Conservation (phyloP, 805 yeast species). For the Candida corydali region DNA sequence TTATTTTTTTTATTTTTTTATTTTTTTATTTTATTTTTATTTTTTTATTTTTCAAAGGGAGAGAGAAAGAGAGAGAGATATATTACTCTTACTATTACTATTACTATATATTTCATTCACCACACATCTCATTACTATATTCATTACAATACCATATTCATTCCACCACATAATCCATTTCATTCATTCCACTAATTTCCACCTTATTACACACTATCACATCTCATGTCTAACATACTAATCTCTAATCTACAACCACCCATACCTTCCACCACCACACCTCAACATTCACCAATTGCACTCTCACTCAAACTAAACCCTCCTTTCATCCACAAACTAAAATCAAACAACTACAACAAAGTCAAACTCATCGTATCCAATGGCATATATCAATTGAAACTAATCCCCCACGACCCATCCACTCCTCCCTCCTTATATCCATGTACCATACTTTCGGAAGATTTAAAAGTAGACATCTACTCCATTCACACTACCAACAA, state of each 20-base stretch:
- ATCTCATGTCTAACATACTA: slow-evolving; percentile 38
- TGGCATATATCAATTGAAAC: slow-evolving; percentile 29
- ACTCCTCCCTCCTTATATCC: slow-evolving; percentile 13
- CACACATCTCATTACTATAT: no score
- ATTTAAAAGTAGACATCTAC: slow-evolving; percentile 33
- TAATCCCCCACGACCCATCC: neutral
- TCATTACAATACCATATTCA: no score
- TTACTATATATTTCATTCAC: no score
- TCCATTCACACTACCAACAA: slow-evolving; percentile 8
- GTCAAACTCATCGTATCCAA: slow-evolving; percentile 35
- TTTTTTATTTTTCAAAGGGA: no score
- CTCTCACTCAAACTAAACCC: slow-evolving; percentile 25
- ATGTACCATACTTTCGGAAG: slow-evolving; percentile 30
- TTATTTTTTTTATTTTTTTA: no score
- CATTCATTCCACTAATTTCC: no score
- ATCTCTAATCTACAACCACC: slow-evolving; percentile 21
- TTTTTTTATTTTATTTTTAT: no score
- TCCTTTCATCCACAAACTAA: slow-evolving; percentile 24
- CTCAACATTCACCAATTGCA: slow-evolving; percentile 15
- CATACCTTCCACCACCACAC: slow-evolving; percentile 1
- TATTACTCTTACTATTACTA: no score
- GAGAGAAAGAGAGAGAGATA: no score
- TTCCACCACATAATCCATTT: no score
- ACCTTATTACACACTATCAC: no score
- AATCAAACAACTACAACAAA: slow-evolving; percentile 11